phyloP scores from a whole-genome alignment of 345 rosid species.

The Kernera saxatilis region DNA sequence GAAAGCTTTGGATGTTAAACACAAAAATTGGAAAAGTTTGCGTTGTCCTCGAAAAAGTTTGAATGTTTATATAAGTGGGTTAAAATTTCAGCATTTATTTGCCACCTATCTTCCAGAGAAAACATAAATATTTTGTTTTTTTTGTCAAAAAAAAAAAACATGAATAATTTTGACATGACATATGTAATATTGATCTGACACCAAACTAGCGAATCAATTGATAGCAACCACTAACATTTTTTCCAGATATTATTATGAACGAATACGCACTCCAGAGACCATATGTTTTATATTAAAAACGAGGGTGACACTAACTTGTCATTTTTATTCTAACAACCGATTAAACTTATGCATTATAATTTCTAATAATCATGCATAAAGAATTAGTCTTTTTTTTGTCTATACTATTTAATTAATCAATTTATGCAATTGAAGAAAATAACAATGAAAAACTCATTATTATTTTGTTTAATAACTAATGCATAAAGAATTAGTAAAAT shows the following conservation, averaged over 20 bases:
- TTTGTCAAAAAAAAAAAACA: no score
- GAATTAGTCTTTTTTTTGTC: no score
- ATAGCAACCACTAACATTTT: conserved; percentile 1
- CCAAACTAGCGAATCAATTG: not conserved
- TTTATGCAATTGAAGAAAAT: no score
- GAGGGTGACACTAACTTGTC: no score
- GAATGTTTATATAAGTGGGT: no score
- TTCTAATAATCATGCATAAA: not conserved
- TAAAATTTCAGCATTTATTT: not conserved
- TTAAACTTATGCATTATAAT: not conserved
- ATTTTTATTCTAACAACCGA: no score
- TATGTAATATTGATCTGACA: not conserved
- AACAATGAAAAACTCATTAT: no score
- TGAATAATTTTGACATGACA: not conserved
- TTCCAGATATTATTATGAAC: not conserved
- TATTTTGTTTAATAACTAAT: no score
- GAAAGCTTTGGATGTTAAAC: not conserved
- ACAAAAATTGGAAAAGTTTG: no score
- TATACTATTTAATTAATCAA: no score
- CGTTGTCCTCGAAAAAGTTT: no score
- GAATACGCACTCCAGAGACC: not conserved
- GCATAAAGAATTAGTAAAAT: no score
- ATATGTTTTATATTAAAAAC: not conserved
- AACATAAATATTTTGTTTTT: not conserved
- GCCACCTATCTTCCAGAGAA: not conserved